phyloP scores from a whole-genome alignment of 2,329 filamentous ascomycete genomes.

The Thielaviopsis punctulata region DNA sequence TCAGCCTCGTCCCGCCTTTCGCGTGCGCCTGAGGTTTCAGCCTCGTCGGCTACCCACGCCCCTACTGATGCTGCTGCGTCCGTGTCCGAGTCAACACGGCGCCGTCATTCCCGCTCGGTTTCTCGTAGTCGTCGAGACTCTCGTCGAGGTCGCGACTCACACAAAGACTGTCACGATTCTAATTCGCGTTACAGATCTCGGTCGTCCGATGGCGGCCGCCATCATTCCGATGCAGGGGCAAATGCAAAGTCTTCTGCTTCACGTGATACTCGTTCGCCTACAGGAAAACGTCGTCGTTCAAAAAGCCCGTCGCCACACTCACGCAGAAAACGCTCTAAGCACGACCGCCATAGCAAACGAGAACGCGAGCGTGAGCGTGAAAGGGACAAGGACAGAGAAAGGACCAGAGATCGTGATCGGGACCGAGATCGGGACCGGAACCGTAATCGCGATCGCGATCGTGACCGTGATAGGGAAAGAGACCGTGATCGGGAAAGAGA shows the following conservation, averaged over 20 bases:
- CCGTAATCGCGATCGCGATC: constrained; percentile 3
- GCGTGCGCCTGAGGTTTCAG: background rate
- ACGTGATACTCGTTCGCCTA: constrained; percentile 7
- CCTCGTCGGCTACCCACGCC: background rate
- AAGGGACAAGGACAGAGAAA: background rate
- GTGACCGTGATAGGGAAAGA: background rate
- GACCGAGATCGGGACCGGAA: constrained; percentile 4
- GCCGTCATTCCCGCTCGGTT: background rate
- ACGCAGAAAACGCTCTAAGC: background rate
- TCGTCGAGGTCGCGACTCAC: background rate
- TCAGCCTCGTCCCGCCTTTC: constrained; percentile 4
- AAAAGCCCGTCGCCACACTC: constrained; percentile 8
- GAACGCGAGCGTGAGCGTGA: constrained; percentile 1
- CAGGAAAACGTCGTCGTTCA: constrained; percentile 9
- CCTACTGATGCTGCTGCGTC: too few species aligned
- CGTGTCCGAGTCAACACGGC: background rate
- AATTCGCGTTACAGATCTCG: constrained; percentile 2
- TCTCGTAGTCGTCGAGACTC: constrained; percentile 1
- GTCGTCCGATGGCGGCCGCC: background rate
- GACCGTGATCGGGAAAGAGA: background rate
- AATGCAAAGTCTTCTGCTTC: constrained; percentile 1
- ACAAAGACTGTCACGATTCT: background rate
- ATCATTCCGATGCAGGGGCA: background rate
- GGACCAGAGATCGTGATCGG: background rate
- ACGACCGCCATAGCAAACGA: background rate